Percentiles rank a stretch among this genome's conserved stretches.
These are phyloP conservation scores for Zhuliangozyma parablackwelliae DNA, from an alignment of 1,139 yeast genomes.

Conservation along the genomic window DNA sequence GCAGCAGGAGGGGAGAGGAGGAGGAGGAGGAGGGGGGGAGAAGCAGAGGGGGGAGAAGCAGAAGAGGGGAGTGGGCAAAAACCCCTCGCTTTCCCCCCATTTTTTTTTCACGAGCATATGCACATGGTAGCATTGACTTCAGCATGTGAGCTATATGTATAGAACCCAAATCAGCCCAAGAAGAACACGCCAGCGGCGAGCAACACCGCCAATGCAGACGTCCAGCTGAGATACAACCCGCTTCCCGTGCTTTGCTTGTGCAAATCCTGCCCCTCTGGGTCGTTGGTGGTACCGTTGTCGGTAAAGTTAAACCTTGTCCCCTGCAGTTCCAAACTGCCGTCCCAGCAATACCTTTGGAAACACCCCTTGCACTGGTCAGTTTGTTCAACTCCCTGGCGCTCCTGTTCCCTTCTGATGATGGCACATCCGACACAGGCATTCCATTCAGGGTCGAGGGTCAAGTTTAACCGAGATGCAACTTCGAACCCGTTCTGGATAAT, in stretches of 20 bases:
- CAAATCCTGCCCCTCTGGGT: conserved; percentile 5
- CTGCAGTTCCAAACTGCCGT: conserved; percentile 18
- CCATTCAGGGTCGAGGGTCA: conserved; percentile 35
- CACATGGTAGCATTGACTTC: too few species aligned
- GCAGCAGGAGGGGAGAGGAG: too few species aligned
- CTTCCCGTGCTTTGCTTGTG: conserved; percentile 3
- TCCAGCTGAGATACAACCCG: conserved; percentile 9
- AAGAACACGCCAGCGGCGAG: too few species aligned
- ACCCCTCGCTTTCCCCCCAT: too few species aligned
- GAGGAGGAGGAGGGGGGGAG: too few species aligned
- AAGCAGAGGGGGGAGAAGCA: too few species aligned
- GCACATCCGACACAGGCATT: conserved; percentile 43
- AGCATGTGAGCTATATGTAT: too few species aligned
- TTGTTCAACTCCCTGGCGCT: conserved; percentile 30
- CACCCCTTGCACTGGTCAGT: conserved; percentile 36
- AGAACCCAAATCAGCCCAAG: too few species aligned
- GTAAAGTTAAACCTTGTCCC: conserved; percentile 39
- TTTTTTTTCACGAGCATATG: too few species aligned
- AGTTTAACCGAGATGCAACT: conserved; percentile 25
- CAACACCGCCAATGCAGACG: neutral
- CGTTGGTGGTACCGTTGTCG: conserved; percentile 40
- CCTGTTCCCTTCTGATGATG: conserved; percentile 40
- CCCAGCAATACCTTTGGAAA: conserved; percentile 41
- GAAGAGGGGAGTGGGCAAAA: too few species aligned
- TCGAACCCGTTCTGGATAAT: conserved; percentile 40